Conservation (phyloP, 1,284 basidiomycete species). For the Garcileccinum viscosum region DNA sequence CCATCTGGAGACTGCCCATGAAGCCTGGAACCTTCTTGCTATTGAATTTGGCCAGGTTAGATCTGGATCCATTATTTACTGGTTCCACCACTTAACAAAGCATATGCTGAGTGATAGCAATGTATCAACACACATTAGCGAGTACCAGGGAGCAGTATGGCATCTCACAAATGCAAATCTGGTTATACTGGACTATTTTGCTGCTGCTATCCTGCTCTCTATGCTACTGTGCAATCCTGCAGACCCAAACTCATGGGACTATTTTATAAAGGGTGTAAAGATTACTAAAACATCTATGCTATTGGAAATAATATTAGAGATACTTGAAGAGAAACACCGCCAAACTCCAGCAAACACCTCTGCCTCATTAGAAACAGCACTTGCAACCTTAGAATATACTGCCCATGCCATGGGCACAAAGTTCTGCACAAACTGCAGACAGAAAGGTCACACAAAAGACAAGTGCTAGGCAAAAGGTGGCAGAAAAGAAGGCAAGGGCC, state of each 20-base stretch:
- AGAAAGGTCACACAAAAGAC: too few relatives aligned
- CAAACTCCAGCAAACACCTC: too few relatives aligned
- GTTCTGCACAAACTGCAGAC: too few relatives aligned
- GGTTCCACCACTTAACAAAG: not conserved
- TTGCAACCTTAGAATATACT: too few relatives aligned
- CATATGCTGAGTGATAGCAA: too few relatives aligned
- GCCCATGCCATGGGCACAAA: too few relatives aligned
- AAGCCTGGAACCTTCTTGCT: not conserved
- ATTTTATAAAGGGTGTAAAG: not conserved
- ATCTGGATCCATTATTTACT: not conserved
- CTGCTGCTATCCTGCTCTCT: not conserved
- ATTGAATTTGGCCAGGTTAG: not conserved
- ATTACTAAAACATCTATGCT: not conserved
- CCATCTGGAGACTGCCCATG: not conserved
- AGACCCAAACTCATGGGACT: not conserved
- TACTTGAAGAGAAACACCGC: too few relatives aligned
- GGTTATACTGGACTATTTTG: not conserved
- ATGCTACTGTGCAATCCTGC: not conserved
- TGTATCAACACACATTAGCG: too few relatives aligned
- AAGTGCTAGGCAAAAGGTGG: too few relatives aligned
- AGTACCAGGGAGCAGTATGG: not conserved
- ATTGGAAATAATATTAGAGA: not conserved
- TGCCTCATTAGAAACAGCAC: too few relatives aligned
- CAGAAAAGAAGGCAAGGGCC: too few relatives aligned
- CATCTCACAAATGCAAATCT: not conserved